These are phyloP conservation scores for Leishmania gerbilli DNA, from an alignment of 208 protist genomes.

Conservation along the genomic window DNA sequence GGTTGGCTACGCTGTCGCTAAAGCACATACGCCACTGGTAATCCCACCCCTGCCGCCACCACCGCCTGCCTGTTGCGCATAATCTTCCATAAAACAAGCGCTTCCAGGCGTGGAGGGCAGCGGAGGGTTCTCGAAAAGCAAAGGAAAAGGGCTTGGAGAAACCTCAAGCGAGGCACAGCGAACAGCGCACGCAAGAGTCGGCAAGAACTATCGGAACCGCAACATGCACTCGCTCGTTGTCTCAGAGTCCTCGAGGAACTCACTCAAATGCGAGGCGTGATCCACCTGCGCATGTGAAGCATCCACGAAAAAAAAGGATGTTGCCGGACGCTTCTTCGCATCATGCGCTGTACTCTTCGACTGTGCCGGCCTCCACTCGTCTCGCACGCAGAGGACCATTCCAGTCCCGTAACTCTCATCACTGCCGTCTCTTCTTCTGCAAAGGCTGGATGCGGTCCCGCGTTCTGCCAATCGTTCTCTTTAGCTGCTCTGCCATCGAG, in stretches of 20 bases:
- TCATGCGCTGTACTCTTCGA: too few relatives aligned
- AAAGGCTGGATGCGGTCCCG: constrained; percentile 1
- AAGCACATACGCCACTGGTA: not conserved
- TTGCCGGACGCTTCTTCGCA: not conserved
- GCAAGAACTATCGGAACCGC: not conserved
- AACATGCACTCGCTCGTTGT: not conserved
- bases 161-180: not conserved
- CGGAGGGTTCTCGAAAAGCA: not conserved
- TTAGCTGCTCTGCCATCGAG: constrained; percentile 32
- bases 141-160: not conserved
- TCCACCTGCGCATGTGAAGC: not conserved
- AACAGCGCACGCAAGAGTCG: not conserved
- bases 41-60: not conserved
- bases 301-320: not conserved
- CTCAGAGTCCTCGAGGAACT: not conserved
- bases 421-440: not conserved
- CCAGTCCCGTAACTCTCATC: not conserved
- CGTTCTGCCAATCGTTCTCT: constrained; percentile 34
- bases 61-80: not conserved
- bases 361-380: not conserved
- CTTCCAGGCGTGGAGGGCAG: not conserved
- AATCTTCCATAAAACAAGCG: not conserved
- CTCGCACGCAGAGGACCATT: not conserved
- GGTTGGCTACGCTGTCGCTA: not conserved
- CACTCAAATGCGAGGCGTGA: not conserved